Conservation (phyloP, 495 filamentous ascomycete species). For the Echria macrotheca region DNA sequence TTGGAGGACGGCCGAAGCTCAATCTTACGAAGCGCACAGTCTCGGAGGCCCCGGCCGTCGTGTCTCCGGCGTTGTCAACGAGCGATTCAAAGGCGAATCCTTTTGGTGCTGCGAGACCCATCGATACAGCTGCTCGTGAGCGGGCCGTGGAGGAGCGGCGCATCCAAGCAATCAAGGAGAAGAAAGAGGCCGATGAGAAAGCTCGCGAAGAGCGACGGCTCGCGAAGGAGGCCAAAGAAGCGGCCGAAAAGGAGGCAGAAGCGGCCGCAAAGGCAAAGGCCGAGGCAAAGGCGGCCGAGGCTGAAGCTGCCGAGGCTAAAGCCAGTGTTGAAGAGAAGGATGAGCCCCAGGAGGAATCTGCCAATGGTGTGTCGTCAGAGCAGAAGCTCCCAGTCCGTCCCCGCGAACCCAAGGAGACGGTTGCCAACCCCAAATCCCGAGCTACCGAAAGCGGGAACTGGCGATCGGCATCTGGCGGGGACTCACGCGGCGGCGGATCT, state of each 20-base stretch:
- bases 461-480: slow-evolving; percentile 40
- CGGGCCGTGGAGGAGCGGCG: slow-evolving; percentile 86
- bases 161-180: slow-evolving; percentile 63
- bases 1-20: slow-evolving; percentile 64
- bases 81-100: slow-evolving; percentile 77
- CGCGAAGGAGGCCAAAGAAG: slow-evolving; percentile 62
- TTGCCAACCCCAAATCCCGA: slow-evolving; percentile 31
- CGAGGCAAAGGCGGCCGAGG: slow-evolving; percentile 29
- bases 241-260: slow-evolving; percentile 49
- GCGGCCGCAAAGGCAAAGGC: slow-evolving; percentile 36
- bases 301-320: slow-evolving; percentile 15
- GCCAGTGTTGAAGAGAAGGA: slow-evolving; percentile 20
- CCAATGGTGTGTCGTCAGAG: slow-evolving; percentile 24
- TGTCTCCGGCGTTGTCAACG: slow-evolving; percentile 40
- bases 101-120: slow-evolving; percentile 85
- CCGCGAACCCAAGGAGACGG: slow-evolving; percentile 23
- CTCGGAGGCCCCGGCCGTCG: slow-evolving; percentile 57
- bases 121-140: slow-evolving; percentile 83
- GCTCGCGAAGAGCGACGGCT: slow-evolving; percentile 64
- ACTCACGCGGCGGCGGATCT: slow-evolving; percentile 26
- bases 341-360: slow-evolving; percentile 17
- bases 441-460: slow-evolving; percentile 48
- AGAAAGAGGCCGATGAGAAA: slow-evolving; percentile 86
- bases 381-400: slow-evolving; percentile 28
- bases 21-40: slow-evolving; percentile 87